A percentile compares a stretch with the other conserved stretches of the same genome.
Evolutionary conservation across 345 rosid genomes (phyloP).

Genomic region (Cardamine resedifolia): DNA sequence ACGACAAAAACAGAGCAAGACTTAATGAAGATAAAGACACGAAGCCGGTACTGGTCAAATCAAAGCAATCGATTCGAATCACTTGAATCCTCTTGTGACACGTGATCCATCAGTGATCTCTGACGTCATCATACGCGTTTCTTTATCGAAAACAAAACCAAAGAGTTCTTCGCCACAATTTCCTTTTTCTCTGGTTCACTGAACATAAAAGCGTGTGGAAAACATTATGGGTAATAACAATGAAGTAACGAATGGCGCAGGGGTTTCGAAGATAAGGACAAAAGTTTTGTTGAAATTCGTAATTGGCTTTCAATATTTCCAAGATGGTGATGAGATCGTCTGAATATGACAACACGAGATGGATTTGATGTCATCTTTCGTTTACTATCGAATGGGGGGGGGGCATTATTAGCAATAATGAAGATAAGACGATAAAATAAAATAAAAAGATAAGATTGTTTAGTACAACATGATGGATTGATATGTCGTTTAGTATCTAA

Average conservation of each 20-base stretch:
- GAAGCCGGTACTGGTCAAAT: neutral
- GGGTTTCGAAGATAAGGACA: neutral
- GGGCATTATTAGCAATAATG: too few relatives aligned
- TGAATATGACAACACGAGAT: conserved; percentile 5
- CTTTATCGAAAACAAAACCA: too few relatives aligned
- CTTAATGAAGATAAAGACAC: neutral
- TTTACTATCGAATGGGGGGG: too few relatives aligned
- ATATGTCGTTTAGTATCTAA: neutral
- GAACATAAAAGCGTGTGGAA: neutral
- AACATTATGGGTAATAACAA: neutral
- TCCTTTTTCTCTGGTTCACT: neutral
- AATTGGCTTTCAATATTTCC: neutral
- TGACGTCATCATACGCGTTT: neutral
- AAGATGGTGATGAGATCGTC: neutral
- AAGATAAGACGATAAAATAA: too few relatives aligned
- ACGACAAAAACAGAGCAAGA: neutral
- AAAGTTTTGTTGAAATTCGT: neutral
- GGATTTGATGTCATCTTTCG: too few relatives aligned
- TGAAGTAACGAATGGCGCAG: neutral
- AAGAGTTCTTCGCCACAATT: too few relatives aligned
- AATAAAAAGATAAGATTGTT: too few relatives aligned
- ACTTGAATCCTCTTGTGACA: neutral
- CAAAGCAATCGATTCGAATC: neutral
- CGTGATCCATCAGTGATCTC: neutral
- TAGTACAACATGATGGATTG: neutral